phyloP scores from a whole-genome alignment of 2,329 filamentous ascomycete species.

The Drechslerella dactyloides region DNA sequence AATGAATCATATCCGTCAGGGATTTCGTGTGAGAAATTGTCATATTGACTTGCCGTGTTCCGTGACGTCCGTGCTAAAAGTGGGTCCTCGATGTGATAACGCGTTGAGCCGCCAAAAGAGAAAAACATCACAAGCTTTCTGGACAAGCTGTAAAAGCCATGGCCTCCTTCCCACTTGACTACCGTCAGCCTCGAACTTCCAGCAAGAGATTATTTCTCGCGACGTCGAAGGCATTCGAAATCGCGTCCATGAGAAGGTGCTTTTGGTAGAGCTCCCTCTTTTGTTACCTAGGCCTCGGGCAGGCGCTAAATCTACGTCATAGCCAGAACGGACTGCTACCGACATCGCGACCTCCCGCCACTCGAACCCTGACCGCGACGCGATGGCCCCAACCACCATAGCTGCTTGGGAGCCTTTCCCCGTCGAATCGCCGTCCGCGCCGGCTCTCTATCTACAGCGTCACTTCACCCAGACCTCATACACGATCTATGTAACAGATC shows the following conservation, averaged over 20 bases:
- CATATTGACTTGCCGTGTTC: no score
- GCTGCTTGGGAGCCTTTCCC: slow-evolving; percentile 53
- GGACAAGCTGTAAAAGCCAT: neutral
- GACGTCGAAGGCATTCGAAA: neutral
- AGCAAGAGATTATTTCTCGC: slow-evolving; percentile 3
- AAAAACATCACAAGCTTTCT: slow-evolving; percentile 15
- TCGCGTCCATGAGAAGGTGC: slow-evolving; percentile 31
- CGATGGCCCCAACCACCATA: slow-evolving; percentile 41
- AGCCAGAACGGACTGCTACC: slow-evolving; percentile 11
- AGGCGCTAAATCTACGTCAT: slow-evolving; percentile 28
- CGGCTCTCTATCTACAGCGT: slow-evolving; percentile 70
- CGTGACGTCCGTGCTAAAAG: neutral
- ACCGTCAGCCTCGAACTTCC: neutral
- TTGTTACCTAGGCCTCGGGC: slow-evolving; percentile 8
- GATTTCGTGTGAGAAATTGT: neutral
- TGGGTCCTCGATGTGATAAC: slow-evolving; percentile 24
- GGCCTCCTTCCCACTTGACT: neutral
- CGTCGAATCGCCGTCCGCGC: slow-evolving; percentile 56
- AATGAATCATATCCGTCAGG: neutral
- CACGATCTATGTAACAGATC: slow-evolving; percentile 71
- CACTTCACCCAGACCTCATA: slow-evolving; percentile 67
- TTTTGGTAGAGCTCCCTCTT: slow-evolving; percentile 21
- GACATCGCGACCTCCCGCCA: slow-evolving; percentile 36
- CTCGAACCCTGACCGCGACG: slow-evolving; percentile 19
- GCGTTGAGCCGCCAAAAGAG: slow-evolving; percentile 35